These are phyloP conservation scores for Mortierella polycephala DNA, from an alignment of 371 early-diverging fungal species.

Conservation along the genomic window DNA sequence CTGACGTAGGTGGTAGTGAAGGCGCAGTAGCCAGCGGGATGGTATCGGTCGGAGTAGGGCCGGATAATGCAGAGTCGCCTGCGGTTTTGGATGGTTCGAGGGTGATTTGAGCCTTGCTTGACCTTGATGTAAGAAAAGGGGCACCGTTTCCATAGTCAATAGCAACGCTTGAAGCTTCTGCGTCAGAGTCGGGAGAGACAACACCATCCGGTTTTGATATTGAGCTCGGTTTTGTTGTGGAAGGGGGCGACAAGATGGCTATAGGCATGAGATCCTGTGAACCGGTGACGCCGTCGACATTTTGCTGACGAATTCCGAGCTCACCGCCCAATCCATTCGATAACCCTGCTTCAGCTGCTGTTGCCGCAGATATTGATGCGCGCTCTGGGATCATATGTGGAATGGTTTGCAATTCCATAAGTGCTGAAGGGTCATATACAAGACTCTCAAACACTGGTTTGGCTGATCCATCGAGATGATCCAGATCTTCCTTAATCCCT, in stretches of 20 bases:
- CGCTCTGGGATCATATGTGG: constrained; percentile 37
- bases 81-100: too few relatives aligned
- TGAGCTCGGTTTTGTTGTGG: background rate
- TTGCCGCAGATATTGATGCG: background rate
- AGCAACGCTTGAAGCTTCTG: too few relatives aligned
- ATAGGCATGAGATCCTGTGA: constrained; percentile 23
- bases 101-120: too few relatives aligned
- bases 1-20: background rate
- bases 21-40: too few relatives aligned
- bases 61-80: too few relatives aligned
- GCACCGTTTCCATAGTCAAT: too few relatives aligned
- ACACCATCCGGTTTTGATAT: too few relatives aligned
- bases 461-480: constrained; percentile 26
- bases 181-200: too few relatives aligned
- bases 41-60: too few relatives aligned
- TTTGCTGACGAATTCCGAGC: background rate
- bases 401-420: constrained; percentile 45
- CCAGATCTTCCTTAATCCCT: constrained; percentile 23
- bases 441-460: constrained; percentile 36
- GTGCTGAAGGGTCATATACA: constrained; percentile 33
- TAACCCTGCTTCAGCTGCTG: background rate
- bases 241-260: constrained; percentile 26
- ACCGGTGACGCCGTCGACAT: background rate
- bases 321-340: background rate
- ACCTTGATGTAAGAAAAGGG: too few relatives aligned